Base-by-base conservation (phyloP, 257 asterid genomes). In the Paulownia fortunei region DNA sequence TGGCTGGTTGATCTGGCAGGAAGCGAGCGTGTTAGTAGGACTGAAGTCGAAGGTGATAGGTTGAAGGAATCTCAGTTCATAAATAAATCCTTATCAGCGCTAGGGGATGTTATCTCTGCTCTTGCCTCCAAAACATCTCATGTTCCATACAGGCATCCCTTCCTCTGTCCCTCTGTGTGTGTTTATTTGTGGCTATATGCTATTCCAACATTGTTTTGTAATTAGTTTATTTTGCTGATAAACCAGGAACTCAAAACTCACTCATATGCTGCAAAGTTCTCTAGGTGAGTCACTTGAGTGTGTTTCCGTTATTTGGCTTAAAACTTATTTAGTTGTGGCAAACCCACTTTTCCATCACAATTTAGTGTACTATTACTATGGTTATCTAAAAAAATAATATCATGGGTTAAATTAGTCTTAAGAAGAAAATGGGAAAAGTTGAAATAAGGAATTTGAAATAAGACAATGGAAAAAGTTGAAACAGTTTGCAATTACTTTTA, bases 1-100 rank as follows among this genome's bases (percentile, higher is more conserved):
- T 91, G 97, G 97, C 80, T 91, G 72, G 97, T 91, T 44, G 97
- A 91, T 81, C 81, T 91, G 77, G 97, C 97, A 13, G 97, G 97
- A 78, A 89, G 97, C 78, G 97, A 91, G 80, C 88, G 97, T 12
- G 86, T 91, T 26, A 91, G 97, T 65, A 87, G 84, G 82, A 88
- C 82, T 72, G 95, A 88, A 78, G 95, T 87, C 59, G 95, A 89
- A 81, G 97, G 97, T 55, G 95, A 92, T 47, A 83, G 96, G 69
- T 66, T 89, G 88, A 89, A 89, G 82, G 97, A 92, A 74, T 92
- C 97, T 18, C 96, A 92, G 79, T 92, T 89, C 65, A 92, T 92
- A 54, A 92, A 89, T 72, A 92, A 87, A 76, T 92, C 97, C 73
- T 74, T 92, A 52, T 92, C 95, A 59, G 96, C 97, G 8, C 84